phyloP scores from a whole-genome alignment of 1,284 basidiomycete species.

The Marasmius tenuissimus region DNA sequence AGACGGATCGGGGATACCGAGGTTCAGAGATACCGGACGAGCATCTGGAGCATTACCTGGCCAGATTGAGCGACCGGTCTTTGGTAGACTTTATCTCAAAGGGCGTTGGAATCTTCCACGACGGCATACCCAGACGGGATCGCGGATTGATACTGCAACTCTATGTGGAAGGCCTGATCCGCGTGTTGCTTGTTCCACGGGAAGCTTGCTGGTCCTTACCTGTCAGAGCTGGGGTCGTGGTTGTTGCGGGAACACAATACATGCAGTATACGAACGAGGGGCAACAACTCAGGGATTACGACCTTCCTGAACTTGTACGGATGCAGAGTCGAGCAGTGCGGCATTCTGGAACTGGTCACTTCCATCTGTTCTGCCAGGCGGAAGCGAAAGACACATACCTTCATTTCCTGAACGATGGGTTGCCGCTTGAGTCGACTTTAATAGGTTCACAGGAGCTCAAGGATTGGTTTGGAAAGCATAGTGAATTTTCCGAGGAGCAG shows the following conservation, averaged over 20 bases:
- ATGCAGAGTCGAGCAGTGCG: conserved; percentile 90
- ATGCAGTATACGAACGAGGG: conserved; percentile 56
- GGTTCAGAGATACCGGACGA: conserved; percentile 52
- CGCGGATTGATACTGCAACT: conserved; percentile 81
- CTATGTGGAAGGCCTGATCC: conserved; percentile 78
- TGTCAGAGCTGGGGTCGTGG: conserved; percentile 76
- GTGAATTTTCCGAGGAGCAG: conserved; percentile 53
- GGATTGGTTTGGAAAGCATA: conserved; percentile 50
- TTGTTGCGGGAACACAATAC: conserved; percentile 95
- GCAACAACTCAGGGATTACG: conserved; percentile 79
- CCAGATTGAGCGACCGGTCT: conserved; percentile 62
- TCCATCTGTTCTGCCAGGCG: conserved; percentile 85
- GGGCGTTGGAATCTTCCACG: conserved; percentile 88
- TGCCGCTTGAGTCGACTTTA: conserved; percentile 86
- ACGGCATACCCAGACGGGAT: conserved; percentile 71
- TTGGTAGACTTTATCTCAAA: conserved; percentile 81
- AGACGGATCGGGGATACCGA: conserved; percentile 73
- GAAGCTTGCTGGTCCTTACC: conserved; percentile 89
- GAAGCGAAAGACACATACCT: conserved; percentile 79
- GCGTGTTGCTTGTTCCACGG: conserved; percentile 82
- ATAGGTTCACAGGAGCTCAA: conserved; percentile 52
- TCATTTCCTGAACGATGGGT: conserved; percentile 82
- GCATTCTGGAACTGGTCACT: conserved; percentile 63
- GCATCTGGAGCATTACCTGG: conserved; percentile 61
- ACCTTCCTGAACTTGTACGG: conserved; percentile 77